A percentile compares a stretch with the other conserved stretches of the same genome.
Conservation (phyloP, 805 yeast genomes). For the Zygosaccharomyces bisporus region DNA sequence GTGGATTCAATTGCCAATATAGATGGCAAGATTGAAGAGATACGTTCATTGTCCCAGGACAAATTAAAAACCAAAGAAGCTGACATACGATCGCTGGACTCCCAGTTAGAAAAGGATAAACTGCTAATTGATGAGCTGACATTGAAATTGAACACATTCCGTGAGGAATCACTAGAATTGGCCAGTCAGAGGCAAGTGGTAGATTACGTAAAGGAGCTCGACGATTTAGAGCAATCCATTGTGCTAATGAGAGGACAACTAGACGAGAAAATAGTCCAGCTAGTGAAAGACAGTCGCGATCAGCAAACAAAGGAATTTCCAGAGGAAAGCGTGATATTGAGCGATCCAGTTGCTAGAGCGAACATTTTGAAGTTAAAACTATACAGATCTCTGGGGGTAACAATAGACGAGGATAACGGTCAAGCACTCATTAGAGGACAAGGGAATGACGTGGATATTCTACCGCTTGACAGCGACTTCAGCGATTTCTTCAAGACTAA, state of each 20-base stretch:
- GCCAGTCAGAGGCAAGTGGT: slow-evolving; percentile 17
- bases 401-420: slow-evolving; percentile 41
- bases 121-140: slow-evolving; percentile 10
- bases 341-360: slow-evolving; percentile 24
- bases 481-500: slow-evolving; percentile 69
- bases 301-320: slow-evolving; percentile 9
- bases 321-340: slow-evolving; percentile 13
- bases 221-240: slow-evolving; percentile 23
- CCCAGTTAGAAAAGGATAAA: slow-evolving; percentile 12
- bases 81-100: slow-evolving; percentile 12
- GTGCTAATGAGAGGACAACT: slow-evolving; percentile 21
- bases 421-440: slow-evolving; percentile 49
- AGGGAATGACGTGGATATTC: slow-evolving; percentile 45
- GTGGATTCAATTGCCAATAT: slow-evolving; percentile 17
- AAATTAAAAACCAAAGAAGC: slow-evolving; percentile 9
- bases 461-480: slow-evolving; percentile 50
- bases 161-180: slow-evolving; percentile 18
- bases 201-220: slow-evolving; percentile 26
- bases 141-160: slow-evolving; percentile 13
- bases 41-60: slow-evolving; percentile 10
- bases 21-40: slow-evolving; percentile 16
- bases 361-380: slow-evolving; percentile 51
- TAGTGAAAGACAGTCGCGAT: slow-evolving; percentile 12
- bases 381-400: slow-evolving; percentile 57
- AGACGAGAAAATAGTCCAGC: slow-evolving; percentile 19